phyloP scores from a whole-genome alignment of 345 rosid genomes.

The Hibiscus mutabilis region DNA sequence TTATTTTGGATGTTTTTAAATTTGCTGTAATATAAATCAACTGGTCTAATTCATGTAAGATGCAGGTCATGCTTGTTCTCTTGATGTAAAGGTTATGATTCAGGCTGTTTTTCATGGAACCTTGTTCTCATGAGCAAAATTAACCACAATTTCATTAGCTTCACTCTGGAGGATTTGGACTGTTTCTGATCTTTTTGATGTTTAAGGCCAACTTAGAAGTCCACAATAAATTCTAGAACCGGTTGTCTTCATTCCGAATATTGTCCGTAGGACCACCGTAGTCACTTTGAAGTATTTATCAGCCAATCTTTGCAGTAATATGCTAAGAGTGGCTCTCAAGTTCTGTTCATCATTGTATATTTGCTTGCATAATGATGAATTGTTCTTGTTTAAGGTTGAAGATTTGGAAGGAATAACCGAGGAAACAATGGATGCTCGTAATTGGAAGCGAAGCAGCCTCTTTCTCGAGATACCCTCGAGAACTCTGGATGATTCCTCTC shows the following conservation, averaged over 20 bases:
- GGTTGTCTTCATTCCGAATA: no score
- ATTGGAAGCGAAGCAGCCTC: constrained; percentile 63
- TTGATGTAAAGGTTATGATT: not conserved
- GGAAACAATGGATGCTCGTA: constrained; percentile 36
- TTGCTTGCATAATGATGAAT: constrained; percentile 5
- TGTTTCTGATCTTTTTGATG: not conserved
- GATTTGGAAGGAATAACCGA: constrained; percentile 39
- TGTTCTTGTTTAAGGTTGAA: constrained; percentile 32
- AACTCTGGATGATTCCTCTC: constrained; percentile 34
- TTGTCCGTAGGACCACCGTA: not conserved
- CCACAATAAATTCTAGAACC: not conserved
- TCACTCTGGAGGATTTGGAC: not conserved
- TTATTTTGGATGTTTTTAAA: no score
- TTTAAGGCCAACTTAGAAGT: not conserved
- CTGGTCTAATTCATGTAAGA: not conserved
- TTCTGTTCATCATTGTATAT: constrained; percentile 11
- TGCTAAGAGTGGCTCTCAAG: not conserved
- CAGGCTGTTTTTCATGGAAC: not conserved
- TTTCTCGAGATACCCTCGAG: constrained; percentile 76
- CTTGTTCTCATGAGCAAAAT: not conserved
- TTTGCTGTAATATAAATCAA: not conserved
- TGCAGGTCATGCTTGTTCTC: not conserved
- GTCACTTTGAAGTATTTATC: not conserved
- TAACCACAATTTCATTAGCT: not conserved
- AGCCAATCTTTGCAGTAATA: not conserved